Base-by-base conservation (phyloP, 2,329 filamentous ascomycete genomes). In the Fusarium humuli region DNA sequence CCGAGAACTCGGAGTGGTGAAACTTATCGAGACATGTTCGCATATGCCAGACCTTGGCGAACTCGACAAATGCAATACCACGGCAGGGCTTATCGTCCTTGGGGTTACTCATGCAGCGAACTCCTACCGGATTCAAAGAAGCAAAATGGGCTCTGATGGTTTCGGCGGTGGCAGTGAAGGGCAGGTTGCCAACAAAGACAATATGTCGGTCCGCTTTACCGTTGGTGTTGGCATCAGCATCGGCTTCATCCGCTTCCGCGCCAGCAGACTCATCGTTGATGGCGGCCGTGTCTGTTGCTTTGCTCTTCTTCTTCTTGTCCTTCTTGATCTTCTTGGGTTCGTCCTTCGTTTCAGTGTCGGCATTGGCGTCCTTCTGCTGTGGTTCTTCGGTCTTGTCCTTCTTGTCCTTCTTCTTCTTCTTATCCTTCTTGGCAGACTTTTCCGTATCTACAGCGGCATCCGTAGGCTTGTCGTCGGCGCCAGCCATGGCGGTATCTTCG, bases 21-120 rank as follows among this genome's bases (percentile, higher is more conserved):
- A 95, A 95, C 70, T 94, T 89, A 80, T 94, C 93, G 65, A 98
- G 85, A 77, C 94, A 97, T 32, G 93, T 96, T 85, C 97, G 92
- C 94, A 97, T 97, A 77, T 92, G 89, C 81, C 94, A 92, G 81
- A 91, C 97, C 72, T 90, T 87, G 70, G 90, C 90, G 78, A 98
- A 98, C 80, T 98, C 95, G 73, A 98, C 85, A 80, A 98, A 97
- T 8, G 93, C 94, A 75, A 92, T 91, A 37, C 94, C 93, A 72
- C 91, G 91, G 76, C 88, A 91, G 70, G 90, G 73, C 57, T 83
- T 84, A 14, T 87, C 85, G 69, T 89, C 84, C 57, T 83, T 83
- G 72, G 89, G 89, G 75, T 92, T 87, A 56, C 90, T 92, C 49
- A 93, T 88, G 66, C 93, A 90, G 23, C 95, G 93, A 60, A 82